Evolutionary conservation across 495 filamentous ascomycete genomes (phyloP), one percentile per base, ranked within the genome.

Genomic region (Geopyxis carbonaria): DNA sequence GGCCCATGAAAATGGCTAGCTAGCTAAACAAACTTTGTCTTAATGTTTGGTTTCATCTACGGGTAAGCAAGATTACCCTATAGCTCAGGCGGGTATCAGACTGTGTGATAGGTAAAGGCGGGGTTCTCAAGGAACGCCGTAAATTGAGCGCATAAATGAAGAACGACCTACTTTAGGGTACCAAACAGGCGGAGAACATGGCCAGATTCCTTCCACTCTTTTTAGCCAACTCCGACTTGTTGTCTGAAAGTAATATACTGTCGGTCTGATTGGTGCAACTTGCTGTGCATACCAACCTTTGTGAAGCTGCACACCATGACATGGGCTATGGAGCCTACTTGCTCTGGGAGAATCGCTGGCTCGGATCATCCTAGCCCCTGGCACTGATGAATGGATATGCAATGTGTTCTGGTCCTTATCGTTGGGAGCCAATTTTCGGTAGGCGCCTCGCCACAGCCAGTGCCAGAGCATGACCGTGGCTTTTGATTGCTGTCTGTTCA

Each of bases 201-300:
- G 34, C 13, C 13, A 5, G 31, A 14, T 11, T 33, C n/a, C 7
- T 14, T 11, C 6, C 19, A 14, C 31, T 33, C 19, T 11, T 11
- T 33, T 33, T 33, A 16, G 35, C 36, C 36, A 39, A 25, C 36
- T 28, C 22, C 22, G n/a, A 39, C 36, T 39, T 13, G 36, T 21
- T 39, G 36, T 37, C 34, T 37, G 34, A 39, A 39, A 28, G 30
- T 39, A 39, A 22, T 28, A 25, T 14, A 37, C 34, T 39, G 36
- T 25, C 11, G 9, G 13, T 39, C 36, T 30, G n/a, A 39, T 39
- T 39, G 36, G 36, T 13, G 36, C 13, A n/a, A 7, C 7, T 10
- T 6, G 7, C 21, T 13, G 13, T 22, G 16, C 15, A 19, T 16
- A 37, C 21, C 21, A 22, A 37, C 34, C 16, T 19, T 22, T 34